These are phyloP conservation scores for Poteriospumella lacustris DNA, from an alignment of 108 stramenopile species.

Conservation along the genomic window DNA sequence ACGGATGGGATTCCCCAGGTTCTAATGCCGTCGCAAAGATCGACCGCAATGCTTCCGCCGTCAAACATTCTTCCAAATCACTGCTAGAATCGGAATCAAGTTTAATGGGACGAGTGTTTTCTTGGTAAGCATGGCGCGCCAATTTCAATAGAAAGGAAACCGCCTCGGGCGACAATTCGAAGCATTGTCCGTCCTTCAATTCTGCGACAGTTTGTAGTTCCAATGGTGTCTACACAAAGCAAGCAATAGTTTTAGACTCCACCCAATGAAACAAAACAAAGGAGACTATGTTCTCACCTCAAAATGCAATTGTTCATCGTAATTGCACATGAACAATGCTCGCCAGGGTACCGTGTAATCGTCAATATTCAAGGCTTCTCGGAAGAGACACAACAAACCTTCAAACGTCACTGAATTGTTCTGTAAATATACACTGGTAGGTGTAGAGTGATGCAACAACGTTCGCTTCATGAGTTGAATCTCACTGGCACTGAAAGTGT, in stretches of 20 bases:
- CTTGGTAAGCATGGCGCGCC: background rate
- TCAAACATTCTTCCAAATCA: background rate
- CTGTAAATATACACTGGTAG: background rate
- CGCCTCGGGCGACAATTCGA: background rate
- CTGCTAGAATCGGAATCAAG: background rate
- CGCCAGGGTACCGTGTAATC: conserved; percentile 33
- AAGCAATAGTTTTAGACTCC: background rate
- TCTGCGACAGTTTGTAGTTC: background rate
- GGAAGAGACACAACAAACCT: background rate
- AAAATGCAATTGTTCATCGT: conserved; percentile 36
- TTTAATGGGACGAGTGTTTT: background rate
- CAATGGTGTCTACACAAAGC: background rate
- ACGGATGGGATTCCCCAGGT: background rate
- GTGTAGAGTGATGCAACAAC: background rate
- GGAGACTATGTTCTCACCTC: conserved; percentile 13
- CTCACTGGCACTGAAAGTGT: conserved; percentile 25
- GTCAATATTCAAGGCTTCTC: background rate
- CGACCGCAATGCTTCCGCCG: background rate
- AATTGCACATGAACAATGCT: conserved; percentile 29
- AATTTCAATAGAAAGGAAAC: background rate
- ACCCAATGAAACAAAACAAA: background rate
- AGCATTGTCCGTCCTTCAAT: background rate
- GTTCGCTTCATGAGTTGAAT: conserved; percentile 29
- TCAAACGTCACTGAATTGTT: conserved; percentile 12
- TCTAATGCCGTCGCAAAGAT: background rate